Evolutionary conservation across 805 yeast species (phyloP).

Genomic region (Lachancea meyersii): DNA sequence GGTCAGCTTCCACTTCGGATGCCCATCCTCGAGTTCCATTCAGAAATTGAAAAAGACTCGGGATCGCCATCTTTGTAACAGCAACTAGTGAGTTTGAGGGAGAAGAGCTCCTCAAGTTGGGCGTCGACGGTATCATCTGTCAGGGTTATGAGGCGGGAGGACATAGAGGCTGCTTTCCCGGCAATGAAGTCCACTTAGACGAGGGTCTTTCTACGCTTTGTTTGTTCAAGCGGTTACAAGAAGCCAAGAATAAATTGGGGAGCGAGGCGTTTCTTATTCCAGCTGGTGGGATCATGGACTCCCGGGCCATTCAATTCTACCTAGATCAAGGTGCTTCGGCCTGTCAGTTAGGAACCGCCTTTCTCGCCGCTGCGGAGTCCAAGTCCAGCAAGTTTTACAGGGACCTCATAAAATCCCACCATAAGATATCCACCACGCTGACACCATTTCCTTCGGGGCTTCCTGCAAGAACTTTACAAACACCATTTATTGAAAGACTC

Average conservation of each 20-base stretch:
- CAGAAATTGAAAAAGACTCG: conserved; percentile 32
- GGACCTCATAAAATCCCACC: conserved; percentile 15
- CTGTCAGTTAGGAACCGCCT: conserved; percentile 52
- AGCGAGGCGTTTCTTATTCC: conserved; percentile 35
- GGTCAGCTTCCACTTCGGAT: conserved; percentile 51
- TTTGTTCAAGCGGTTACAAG: conserved; percentile 13
- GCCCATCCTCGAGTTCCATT: conserved; percentile 34
- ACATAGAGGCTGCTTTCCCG: conserved; percentile 47
- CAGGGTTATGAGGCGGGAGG: conserved; percentile 67
- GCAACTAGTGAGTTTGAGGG: conserved; percentile 46
- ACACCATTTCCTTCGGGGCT: conserved; percentile 36
- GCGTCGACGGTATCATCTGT: conserved; percentile 44
- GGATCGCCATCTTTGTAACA: conserved; percentile 40
- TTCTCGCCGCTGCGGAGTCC: conserved; percentile 36
- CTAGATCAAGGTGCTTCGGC: conserved; percentile 43
- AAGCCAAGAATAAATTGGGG: background rate
- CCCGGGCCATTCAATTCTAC: conserved; percentile 28
- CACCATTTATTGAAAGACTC: conserved; percentile 33
- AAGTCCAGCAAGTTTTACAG: conserved; percentile 2
- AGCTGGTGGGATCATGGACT: conserved; percentile 48
- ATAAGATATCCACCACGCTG: conserved; percentile 27
- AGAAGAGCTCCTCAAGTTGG: conserved; percentile 21
- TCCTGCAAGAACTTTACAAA: conserved; percentile 34
- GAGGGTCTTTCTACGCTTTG: conserved; percentile 33
- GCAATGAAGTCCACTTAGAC: conserved; percentile 30